A percentile compares a stretch with the other conserved stretches of the same genome.
These are phyloP conservation scores for Fragilaria crotonensis DNA, from an alignment of 108 stramenopile genomes.

Conservation along the genomic window DNA sequence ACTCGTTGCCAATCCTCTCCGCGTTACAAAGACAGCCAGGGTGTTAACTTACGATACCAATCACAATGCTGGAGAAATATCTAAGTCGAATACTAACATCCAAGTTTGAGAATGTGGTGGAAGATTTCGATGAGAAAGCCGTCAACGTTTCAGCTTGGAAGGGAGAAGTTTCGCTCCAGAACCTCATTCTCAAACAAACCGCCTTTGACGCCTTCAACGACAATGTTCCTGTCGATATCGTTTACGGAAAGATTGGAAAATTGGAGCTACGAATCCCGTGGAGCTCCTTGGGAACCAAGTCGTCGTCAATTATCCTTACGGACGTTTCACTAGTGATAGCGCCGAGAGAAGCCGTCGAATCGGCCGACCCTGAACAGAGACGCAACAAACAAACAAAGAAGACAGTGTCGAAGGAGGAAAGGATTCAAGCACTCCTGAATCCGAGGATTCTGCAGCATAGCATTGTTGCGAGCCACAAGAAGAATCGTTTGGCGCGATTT, in stretches of 20 bases:
- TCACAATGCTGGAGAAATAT: constrained; percentile 58
- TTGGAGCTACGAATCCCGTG: constrained; percentile 61
- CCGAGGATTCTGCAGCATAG: constrained; percentile 14
- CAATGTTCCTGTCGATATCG: constrained; percentile 46
- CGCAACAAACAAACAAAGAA: background rate
- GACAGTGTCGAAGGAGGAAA: constrained; percentile 6
- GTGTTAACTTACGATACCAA: no score
- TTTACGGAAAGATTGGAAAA: constrained; percentile 48
- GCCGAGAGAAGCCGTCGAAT: constrained; percentile 15
- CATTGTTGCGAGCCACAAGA: constrained; percentile 1
- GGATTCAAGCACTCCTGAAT: constrained; percentile 17
- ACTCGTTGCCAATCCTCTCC: no score
- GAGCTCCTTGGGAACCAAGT: constrained; percentile 10
- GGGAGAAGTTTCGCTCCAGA: constrained; percentile 47
- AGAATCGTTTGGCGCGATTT: background rate
- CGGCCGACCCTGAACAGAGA: constrained; percentile 6
- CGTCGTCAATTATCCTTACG: constrained; percentile 46
- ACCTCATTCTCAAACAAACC: constrained; percentile 39
- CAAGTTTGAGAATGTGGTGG: constrained; percentile 59
- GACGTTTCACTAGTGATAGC: constrained; percentile 66
- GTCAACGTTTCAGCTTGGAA: constrained; percentile 58
- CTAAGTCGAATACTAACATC: constrained; percentile 46
- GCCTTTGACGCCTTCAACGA: constrained; percentile 35
- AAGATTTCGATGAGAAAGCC: constrained; percentile 50
- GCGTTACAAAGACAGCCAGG: no score